Base-by-base conservation (phyloP, 768 basidiomycete genomes). In the Rhizopogon vinicolor region DNA sequence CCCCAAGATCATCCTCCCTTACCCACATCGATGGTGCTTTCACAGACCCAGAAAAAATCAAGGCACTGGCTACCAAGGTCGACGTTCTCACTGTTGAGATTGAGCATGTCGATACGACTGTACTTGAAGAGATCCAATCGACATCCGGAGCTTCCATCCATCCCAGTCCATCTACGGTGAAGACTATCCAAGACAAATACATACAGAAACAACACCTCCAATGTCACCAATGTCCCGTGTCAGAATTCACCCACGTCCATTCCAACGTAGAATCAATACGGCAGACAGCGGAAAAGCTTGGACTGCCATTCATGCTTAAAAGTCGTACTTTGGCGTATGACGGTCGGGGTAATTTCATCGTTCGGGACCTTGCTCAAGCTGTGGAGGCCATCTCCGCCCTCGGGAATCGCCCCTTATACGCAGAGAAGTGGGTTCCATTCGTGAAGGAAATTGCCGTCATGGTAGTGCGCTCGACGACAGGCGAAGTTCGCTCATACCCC, bases 291-390 rank as follows among this genome's bases (percentile, higher is more conserved):
- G 60, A 76, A 10, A 69, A 67, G 29, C 75, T 98, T 6, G 93
- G 96, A 1, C 75, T 93, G 9, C 95, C 96, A 0, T 72, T 97
- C 46, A 97, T 99, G 95, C 80, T 99, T 58, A 98, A 99, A 74
- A 91, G 88, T 56, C 80, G 92, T n/a, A 96, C 91, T 0, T 74
- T 95, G 54, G 97, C 95, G 0, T 99, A 99, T 68, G 96, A 98
- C 65, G 97, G 97, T 3, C 78, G 93, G 55, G 97, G 97, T 5
- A 99, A 99, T 69, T 93, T 82, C 63, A 86, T 87, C 37, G 66
- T 98, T 29, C 78, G 78, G 18, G 75, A 82, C 16, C 57, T 79
- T 8, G 71, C 75, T 8, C 76, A 88, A 33, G 76, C 76, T 2
- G 70, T 74, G 45, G 75, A 83, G 16, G 80, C 83, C 1, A 75